Evolutionary conservation across 805 yeast species (phyloP), one percentile per base, ranked within the genome.

Genomic region (Starmerella floris): DNA sequence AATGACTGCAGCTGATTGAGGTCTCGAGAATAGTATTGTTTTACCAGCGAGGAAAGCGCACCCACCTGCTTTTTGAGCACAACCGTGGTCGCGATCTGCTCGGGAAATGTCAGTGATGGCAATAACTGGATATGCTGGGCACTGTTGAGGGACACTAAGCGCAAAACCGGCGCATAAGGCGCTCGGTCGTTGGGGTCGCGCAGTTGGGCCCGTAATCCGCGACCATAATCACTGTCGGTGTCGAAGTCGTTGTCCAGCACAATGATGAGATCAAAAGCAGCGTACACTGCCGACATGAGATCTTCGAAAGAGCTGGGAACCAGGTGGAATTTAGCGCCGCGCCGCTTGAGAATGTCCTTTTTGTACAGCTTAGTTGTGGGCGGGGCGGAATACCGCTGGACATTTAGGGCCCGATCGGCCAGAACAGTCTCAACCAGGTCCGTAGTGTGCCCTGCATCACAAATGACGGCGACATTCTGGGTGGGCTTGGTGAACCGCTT

Each of bases 21-120:
- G 44, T 78, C 72, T 50, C 77, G 78, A 31, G 74, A 66, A 58
- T 79, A 83, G 19, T 82, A 73, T 15, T 91, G 87, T 56, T 81
- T 69, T 37, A 84, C 59, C 54, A 78, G 91, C 0, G 84, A 79
- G 2, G 95, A 91, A 35, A 88, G 59, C 37, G 72, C 72, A 6
- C 97, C 97, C 13, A 80, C 84, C 45, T 77, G 69, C 50, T 81
- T 94, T 53, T 95, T 65, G 40, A 84, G 61, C 25, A 85, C 83
- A 3, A 85, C 94, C 17, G 80, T 70, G 1, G 94, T 84, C 1
- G 94, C 83, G 1, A 87, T 76, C 9, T 80, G 76, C 37, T 75
- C 76, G 48, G 74, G 78, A 35, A 84, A 63, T 50, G 55, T 15
- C 26, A 51, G 47, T 52, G 60, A 51, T 62, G 63, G 54, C 53